A percentile compares a stretch with the other conserved stretches of the same genome.
Conservation (phyloP, 768 basidiomycete species). For the Neoboletus subvelutipes region DNA sequence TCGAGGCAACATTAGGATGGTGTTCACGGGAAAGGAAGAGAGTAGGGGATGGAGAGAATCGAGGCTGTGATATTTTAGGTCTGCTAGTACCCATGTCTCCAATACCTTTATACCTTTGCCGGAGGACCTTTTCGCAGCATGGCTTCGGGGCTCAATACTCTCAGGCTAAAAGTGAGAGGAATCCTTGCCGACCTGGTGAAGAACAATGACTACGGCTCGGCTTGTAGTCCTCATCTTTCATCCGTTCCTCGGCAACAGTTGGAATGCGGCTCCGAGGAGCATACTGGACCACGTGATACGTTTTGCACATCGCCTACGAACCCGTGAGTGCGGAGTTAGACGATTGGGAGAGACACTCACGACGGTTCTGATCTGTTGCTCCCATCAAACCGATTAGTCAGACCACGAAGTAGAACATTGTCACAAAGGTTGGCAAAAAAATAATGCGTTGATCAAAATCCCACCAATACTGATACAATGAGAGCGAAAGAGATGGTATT, state of each 20-base stretch:
- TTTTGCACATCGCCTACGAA: neutral
- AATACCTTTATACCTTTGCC: constrained; percentile 13
- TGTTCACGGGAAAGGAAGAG: neutral
- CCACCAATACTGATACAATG: neutral
- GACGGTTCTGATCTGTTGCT: neutral
- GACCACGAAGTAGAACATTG: neutral
- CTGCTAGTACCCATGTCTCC: neutral
- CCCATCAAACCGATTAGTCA: neutral
- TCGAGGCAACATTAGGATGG: constrained; percentile 7
- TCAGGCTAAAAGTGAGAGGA: neutral
- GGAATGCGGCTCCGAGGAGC: neutral
- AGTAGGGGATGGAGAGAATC: neutral
- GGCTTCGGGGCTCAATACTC: neutral
- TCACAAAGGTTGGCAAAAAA: neutral
- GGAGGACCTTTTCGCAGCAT: neutral
- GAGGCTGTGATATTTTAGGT: neutral
- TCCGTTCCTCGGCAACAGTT: constrained; percentile 4
- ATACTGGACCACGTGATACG: neutral
- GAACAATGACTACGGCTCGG: constrained; percentile 4
- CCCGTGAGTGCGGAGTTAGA: constrained; percentile 1
- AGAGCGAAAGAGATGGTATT: constrained; percentile 3
- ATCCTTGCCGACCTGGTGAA: neutral
- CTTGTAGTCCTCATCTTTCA: constrained; percentile 7
- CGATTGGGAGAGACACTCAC: neutral
- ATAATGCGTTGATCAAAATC: neutral